Percentiles rank a stretch among this genome's conserved stretches.
Evolutionary conservation across 768 basidiomycete genomes (phyloP).

Genomic region (Amanita rimosa): DNA sequence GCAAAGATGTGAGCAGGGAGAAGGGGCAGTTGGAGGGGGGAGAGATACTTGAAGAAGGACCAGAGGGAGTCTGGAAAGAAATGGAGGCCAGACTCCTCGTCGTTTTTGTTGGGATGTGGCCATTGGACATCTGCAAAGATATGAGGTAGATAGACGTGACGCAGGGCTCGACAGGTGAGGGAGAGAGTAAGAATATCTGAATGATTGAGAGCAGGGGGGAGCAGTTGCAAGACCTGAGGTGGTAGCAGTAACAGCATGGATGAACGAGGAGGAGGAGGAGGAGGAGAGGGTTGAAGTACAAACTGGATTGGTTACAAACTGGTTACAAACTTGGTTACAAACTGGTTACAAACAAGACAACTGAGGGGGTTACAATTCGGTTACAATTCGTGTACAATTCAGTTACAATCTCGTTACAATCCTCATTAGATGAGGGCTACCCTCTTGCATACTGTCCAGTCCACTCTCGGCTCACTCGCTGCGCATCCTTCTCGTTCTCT

Average conservation of each 20-base stretch:
- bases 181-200: constrained; percentile 16
- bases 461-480: constrained; percentile 91
- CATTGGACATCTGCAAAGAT: constrained; percentile 26
- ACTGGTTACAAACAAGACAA: no score
- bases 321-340: no score
- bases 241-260: constrained; percentile 10
- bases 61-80: constrained; percentile 29
- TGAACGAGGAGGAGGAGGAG: no score
- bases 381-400: no score
- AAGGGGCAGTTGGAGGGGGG: not conserved
- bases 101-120: constrained; percentile 27
- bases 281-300: no score
- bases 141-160: constrained; percentile 17
- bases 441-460: constrained; percentile 71
- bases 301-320: no score
- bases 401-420: no score
- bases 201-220: constrained; percentile 13
- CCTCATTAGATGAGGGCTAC: not conserved
- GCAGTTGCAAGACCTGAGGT: constrained; percentile 15
- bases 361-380: no score
- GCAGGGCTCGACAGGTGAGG: constrained; percentile 15
- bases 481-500: constrained; percentile 90
- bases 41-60: constrained; percentile 26
- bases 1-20: not conserved
- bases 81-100: constrained; percentile 21